phyloP scores from a whole-genome alignment of 2,329 filamentous ascomycete species.

The Alternaria atra region DNA sequence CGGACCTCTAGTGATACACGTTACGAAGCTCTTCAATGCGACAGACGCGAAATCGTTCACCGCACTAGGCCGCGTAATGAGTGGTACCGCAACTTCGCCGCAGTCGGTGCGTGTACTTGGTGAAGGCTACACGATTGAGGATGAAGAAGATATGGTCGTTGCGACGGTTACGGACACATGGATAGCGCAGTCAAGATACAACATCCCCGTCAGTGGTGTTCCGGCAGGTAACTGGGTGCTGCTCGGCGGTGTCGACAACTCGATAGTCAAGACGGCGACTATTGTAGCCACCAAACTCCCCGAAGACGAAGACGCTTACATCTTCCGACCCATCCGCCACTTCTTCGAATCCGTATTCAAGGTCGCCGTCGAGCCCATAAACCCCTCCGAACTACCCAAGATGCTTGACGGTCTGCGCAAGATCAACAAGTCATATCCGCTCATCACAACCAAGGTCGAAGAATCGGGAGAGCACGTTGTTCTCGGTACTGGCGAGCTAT shows the following conservation, averaged over 20 bases:
- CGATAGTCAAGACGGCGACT: slow-evolving; percentile 96
- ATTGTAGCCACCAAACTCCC: slow-evolving; percentile 82
- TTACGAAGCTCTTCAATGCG: slow-evolving; percentile 93
- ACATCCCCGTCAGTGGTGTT: slow-evolving; percentile 87
- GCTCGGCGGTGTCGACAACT: slow-evolving; percentile 94
- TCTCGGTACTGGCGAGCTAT: slow-evolving; percentile 95
- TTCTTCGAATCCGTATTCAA: slow-evolving; percentile 99
- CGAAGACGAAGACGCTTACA: slow-evolving; percentile 90
- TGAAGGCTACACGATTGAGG: slow-evolving; percentile 94
- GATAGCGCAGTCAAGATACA: slow-evolving; percentile 92
- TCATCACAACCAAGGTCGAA: slow-evolving; percentile 96
- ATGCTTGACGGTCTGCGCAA: slow-evolving; percentile 97
- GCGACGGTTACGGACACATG: slow-evolving; percentile 86
- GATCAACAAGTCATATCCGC: slow-evolving; percentile 96
- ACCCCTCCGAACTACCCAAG: slow-evolving; percentile 96
- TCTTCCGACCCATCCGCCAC: slow-evolving; percentile 91
- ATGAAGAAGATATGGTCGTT: slow-evolving; percentile 95
- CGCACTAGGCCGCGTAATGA: slow-evolving; percentile 90
- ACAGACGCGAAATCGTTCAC: slow-evolving; percentile 90
- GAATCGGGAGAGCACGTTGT: slow-evolving; percentile 97
- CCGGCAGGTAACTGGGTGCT: slow-evolving; percentile 94
- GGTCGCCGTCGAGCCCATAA: slow-evolving; percentile 96
- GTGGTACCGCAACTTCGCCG: slow-evolving; percentile 84
- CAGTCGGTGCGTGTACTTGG: slow-evolving; percentile 89
- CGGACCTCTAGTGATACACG: slow-evolving; percentile 87